Base-by-base conservation (phyloP, 148 eudicot genomes). In the Cornus controversa region DNA sequence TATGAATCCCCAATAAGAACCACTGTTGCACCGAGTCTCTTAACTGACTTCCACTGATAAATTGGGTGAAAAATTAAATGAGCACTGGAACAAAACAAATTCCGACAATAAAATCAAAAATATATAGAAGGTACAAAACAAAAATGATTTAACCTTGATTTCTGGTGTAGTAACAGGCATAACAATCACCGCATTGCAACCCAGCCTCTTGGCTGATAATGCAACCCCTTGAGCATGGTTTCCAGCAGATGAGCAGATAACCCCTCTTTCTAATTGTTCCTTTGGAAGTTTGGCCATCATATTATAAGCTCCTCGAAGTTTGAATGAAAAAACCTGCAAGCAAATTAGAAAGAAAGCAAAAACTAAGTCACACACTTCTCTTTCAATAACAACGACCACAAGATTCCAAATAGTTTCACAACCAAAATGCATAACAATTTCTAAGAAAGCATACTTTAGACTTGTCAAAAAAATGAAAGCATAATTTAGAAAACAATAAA, bases 141-240 rank as follows among this genome's bases (percentile, higher is more conserved):
- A 22, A 24, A 23, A 71, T 15, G 60, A 69, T 24, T 23, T 29
- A 82, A 96, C 99, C 95, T 96, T 96, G 84, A 96, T 96, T 84
- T 94, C 98, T 10, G 98, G 99, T 8, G 99, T 96, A 57, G 99
- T 96, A 73, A 92, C 87, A 53, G 99, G 99, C 99, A 96, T 96
- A n/a, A 66, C 99, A 83, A 96, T 93, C 73, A 96, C 94, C 26
- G 99, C 99, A 86, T 81, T 72, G 73, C 98, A 96, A 9, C 88
- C 93, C 37, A 96, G 88, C 80, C 66, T 88, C 84, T 87, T 85
- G 36, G 99, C 97, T 10, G 99, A 71, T 70, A 96, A 84, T 47
- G 99, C 99, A 80, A 96, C 99, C 29, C 99, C 99, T 80, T 96
- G 99, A 6, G 99, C 99, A 86, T 96, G 99, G 78, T 96, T 96